phyloP scores from a whole-genome alignment of 805 yeast species.

The Tetrapisispora phaffii region DNA sequence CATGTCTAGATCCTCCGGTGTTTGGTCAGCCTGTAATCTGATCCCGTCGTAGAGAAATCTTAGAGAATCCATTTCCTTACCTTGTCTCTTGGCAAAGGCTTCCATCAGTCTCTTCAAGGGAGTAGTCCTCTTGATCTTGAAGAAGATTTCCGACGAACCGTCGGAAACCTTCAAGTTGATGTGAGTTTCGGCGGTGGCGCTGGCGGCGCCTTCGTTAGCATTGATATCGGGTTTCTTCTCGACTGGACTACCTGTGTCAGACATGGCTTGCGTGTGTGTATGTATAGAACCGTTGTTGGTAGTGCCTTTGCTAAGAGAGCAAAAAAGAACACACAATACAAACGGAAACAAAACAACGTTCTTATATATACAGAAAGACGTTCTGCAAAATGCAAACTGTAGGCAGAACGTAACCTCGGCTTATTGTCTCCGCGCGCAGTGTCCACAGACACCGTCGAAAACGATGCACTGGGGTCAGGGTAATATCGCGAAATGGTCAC shows the following conservation, averaged over 20 bases:
- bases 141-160: conserved; percentile 86
- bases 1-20: conserved; percentile 88
- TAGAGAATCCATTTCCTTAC: conserved; percentile 70
- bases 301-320: too few relatives aligned
- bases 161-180: conserved; percentile 91
- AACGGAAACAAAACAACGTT: too few relatives aligned
- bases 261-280: conserved; percentile 10
- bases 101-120: conserved; percentile 93
- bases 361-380: too few relatives aligned
- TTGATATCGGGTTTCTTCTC: conserved; percentile 34
- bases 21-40: conserved; percentile 75
- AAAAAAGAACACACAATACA: too few relatives aligned
- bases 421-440: too few relatives aligned
- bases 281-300: too few relatives aligned
- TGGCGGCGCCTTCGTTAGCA: conserved; percentile 34
- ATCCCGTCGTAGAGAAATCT: conserved; percentile 92
- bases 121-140: conserved; percentile 88
- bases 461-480: too few relatives aligned
- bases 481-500: too few relatives aligned
- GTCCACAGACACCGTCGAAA: too few relatives aligned
- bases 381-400: too few relatives aligned
- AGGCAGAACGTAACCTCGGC: too few relatives aligned
- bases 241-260: conserved; percentile 17
- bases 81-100: conserved; percentile 96
- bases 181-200: conserved; percentile 57